A percentile compares a stretch with the other conserved stretches of the same genome.
Conservation (phyloP, 2,329 filamentous ascomycete species). For the Dothistroma pini region DNA sequence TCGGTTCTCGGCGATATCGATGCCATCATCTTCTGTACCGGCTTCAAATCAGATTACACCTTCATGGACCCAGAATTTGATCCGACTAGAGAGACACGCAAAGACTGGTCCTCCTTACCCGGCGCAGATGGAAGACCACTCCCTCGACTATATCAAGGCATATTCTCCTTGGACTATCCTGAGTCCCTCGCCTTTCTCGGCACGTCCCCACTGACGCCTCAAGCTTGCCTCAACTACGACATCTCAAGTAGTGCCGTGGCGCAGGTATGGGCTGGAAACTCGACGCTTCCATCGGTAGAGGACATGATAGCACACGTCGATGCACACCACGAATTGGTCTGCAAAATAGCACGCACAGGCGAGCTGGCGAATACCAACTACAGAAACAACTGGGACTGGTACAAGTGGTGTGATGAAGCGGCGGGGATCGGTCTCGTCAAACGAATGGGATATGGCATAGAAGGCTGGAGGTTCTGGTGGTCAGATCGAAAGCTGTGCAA, state of each 20-base stretch:
- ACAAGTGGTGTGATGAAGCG: conserved; percentile 12
- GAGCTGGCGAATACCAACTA: conserved; percentile 10
- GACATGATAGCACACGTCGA: conserved; percentile 11
- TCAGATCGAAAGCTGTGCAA: conserved; percentile 8
- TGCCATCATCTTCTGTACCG: conserved; percentile 14
- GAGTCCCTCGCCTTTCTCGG: conserved; percentile 12
- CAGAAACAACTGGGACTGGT: conserved; percentile 14
- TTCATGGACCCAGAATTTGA: conserved; percentile 2
- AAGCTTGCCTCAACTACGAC: conserved; percentile 13
- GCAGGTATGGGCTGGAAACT: conserved; percentile 13
- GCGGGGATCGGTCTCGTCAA: conserved; percentile 9
- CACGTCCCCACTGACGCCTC: conserved; percentile 6
- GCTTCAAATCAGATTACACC: conserved; percentile 7
- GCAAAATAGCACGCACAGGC: conserved; percentile 8
- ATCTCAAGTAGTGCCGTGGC: conserved; percentile 11
- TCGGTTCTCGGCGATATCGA: conserved; percentile 1
- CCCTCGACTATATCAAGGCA: conserved; percentile 10
- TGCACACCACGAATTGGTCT: conserved; percentile 7
- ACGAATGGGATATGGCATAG: conserved; percentile 3
- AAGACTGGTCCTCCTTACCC: conserved; percentile 8
- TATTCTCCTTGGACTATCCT: conserved; percentile 9
- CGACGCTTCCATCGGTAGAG: background rate
- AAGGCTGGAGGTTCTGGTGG: conserved; percentile 15
- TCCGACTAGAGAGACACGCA: conserved; percentile 4
- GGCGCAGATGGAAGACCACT: conserved; percentile 9